Percentiles rank a stretch among this genome's conserved stretches.
phyloP scores from a whole-genome alignment of 768 basidiomycete genomes.

The Lentinus brumalis region DNA sequence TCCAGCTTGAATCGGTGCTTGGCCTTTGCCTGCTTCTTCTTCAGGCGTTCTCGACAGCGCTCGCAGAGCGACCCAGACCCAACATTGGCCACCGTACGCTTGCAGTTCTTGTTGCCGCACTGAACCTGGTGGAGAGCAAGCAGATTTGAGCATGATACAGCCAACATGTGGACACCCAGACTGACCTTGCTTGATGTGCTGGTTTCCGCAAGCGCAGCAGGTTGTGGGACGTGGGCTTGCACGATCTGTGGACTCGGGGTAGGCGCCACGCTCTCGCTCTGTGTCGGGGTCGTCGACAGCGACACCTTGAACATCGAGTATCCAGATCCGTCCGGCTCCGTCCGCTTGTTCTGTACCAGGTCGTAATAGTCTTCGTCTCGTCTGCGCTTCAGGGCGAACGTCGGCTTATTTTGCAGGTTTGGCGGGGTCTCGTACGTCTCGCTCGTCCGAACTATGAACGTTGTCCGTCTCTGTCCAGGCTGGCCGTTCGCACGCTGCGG shows the following conservation, averaged over 20 bases:
- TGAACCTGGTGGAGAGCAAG: conserved; percentile 13
- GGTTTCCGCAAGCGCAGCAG: background rate
- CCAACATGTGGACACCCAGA: background rate
- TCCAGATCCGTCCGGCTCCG: background rate
- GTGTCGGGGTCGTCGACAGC: background rate
- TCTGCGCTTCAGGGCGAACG: conserved; percentile 6
- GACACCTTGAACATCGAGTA: conserved; percentile 17
- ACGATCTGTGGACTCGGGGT: background rate
- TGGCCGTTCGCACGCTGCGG: background rate
- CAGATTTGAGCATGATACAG: background rate
- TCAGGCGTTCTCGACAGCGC: conserved; percentile 46
- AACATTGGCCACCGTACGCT: conserved; percentile 34
- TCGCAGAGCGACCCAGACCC: conserved; percentile 41
- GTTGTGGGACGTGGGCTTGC: background rate
- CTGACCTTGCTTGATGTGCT: background rate
- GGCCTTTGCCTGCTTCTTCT: conserved; percentile 45
- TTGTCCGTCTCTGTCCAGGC: background rate
- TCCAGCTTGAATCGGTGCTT: conserved; percentile 47
- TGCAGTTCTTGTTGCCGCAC: conserved; percentile 42
- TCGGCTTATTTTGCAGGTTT: background rate
- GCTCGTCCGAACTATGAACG: conserved; percentile 17
- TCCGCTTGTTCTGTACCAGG: background rate
- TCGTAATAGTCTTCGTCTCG: conserved; percentile 1
- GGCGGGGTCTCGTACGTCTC: conserved; percentile 10
- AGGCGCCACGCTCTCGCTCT: background rate